phyloP scores from a whole-genome alignment of 495 filamentous ascomycete genomes.

The Penicillium verhagenii region DNA sequence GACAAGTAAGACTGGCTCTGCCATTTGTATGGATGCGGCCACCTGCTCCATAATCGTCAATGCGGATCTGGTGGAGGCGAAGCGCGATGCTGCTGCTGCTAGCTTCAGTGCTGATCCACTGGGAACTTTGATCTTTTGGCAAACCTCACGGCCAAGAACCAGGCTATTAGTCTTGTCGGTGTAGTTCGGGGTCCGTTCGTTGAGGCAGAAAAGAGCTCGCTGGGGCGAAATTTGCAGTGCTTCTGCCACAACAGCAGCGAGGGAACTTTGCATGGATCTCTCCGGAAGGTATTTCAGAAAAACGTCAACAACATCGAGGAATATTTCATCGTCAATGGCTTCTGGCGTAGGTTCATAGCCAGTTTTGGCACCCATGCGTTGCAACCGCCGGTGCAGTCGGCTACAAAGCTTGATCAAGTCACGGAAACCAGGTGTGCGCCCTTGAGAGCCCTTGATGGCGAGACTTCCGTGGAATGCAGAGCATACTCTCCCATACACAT shows the following conservation, averaged over 20 bases:
- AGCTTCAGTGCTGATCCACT: slow-evolving; percentile 33
- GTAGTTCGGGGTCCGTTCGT: slow-evolving; percentile 63
- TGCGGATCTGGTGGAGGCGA: slow-evolving; percentile 46
- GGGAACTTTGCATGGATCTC: slow-evolving; percentile 53
- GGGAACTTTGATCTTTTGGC: slow-evolving; percentile 44
- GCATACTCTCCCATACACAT: slow-evolving; percentile 70
- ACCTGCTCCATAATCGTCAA: slow-evolving; percentile 72
- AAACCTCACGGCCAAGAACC: slow-evolving; percentile 64
- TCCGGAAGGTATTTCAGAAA: slow-evolving; percentile 79
- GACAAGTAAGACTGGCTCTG: slow-evolving; percentile 87
- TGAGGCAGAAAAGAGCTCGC: slow-evolving; percentile 66
- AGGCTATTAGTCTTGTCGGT: slow-evolving; percentile 57
- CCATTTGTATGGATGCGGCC: slow-evolving; percentile 73
- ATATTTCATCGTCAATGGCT: slow-evolving; percentile 74
- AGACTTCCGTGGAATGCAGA: slow-evolving; percentile 47
- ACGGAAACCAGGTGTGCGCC: slow-evolving; percentile 60
- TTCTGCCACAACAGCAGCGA: slow-evolving; percentile 71
- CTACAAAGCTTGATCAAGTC: slow-evolving; percentile 90
- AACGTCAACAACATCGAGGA: slow-evolving; percentile 85
- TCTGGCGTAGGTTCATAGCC: slow-evolving; percentile 75
- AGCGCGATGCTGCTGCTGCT: slow-evolving; percentile 38
- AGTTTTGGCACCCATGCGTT: slow-evolving; percentile 60
- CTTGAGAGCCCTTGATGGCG: slow-evolving; percentile 46
- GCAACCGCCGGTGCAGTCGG: slow-evolving; percentile 61
- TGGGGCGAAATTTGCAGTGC: slow-evolving; percentile 82